Conservation (phyloP, 331 rosid species). For the Rhamnella rubrinervis region DNA sequence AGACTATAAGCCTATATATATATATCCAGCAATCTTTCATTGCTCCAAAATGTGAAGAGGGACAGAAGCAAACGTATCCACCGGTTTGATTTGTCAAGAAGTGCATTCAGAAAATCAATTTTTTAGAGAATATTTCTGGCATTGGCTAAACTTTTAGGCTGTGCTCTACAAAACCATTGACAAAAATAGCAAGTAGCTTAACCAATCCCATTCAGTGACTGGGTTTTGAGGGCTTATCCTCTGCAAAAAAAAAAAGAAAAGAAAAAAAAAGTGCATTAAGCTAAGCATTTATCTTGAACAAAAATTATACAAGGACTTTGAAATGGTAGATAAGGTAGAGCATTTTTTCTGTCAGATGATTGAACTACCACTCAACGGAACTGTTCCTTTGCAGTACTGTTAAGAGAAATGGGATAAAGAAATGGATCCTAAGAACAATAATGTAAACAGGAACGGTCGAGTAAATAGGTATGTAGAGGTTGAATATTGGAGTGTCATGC, state of each 20-base stretch:
- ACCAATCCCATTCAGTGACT: conserved; percentile 2
- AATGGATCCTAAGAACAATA: too few relatives aligned
- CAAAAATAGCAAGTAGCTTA: neutral
- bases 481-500: too few relatives aligned
- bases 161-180: conserved; percentile 2
- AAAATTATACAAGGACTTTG: too few relatives aligned
- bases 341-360: too few relatives aligned
- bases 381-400: too few relatives aligned
- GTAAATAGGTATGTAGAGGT: too few relatives aligned
- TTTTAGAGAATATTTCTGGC: neutral
- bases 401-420: too few relatives aligned
- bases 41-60: neutral
- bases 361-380: too few relatives aligned
- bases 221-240: conserved; percentile 26
- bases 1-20: neutral
- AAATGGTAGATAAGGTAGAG: too few relatives aligned
- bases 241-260: conserved; percentile 23
- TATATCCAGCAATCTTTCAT: conserved; percentile 7
- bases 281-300: too few relatives aligned
- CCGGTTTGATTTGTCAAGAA: neutral
- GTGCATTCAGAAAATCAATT: neutral
- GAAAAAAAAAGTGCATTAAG: neutral
- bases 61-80: neutral
- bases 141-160: neutral
- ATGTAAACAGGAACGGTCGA: too few relatives aligned